Conservation (phyloP, 2,329 filamentous ascomycete species). For the Exophiala alcalophila region DNA sequence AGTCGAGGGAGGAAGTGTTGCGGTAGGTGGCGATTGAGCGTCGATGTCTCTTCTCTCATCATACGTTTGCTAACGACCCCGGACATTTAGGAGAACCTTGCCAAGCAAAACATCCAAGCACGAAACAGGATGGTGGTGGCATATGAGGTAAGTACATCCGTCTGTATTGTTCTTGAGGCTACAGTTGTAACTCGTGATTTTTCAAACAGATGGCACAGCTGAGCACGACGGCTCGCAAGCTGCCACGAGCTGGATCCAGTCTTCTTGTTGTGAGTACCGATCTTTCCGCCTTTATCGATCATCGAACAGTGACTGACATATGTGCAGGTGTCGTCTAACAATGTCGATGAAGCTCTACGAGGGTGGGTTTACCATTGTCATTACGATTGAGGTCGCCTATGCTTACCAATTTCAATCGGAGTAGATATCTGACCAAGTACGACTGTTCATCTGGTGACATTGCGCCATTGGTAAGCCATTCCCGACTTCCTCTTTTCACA, state of each 20-base stretch:
- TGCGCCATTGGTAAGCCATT: slow-evolving; percentile 56
- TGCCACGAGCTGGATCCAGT: slow-evolving; percentile 19
- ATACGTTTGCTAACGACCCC: background rate
- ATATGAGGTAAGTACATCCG: slow-evolving; percentile 41
- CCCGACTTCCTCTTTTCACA: no score
- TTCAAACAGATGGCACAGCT: slow-evolving; percentile 19
- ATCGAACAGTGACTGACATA: background rate
- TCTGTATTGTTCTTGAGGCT: no score
- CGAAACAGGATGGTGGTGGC: slow-evolving; percentile 63
- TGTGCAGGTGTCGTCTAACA: slow-evolving; percentile 43
- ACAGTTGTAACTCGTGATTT: slow-evolving; percentile 4
- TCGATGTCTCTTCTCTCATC: slow-evolving; percentile 5
- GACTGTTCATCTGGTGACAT: slow-evolving; percentile 58
- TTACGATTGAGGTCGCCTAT: no score
- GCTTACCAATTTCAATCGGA: no score
- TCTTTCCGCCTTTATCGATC: no score
- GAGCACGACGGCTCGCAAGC: slow-evolving; percentile 19
- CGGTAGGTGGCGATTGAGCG: slow-evolving; percentile 24
- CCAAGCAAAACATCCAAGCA: slow-evolving; percentile 65
- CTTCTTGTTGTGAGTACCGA: slow-evolving; percentile 18
- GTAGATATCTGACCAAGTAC: slow-evolving; percentile 74
- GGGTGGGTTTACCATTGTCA: slow-evolving; percentile 33
- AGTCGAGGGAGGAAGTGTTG: slow-evolving; percentile 59
- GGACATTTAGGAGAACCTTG: slow-evolving; percentile 58
- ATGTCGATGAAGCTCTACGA: slow-evolving; percentile 55